These are phyloP conservation scores for Pascua sp. DNA, from an alignment of 1,284 basidiomycete genomes.

Conservation along the genomic window DNA sequence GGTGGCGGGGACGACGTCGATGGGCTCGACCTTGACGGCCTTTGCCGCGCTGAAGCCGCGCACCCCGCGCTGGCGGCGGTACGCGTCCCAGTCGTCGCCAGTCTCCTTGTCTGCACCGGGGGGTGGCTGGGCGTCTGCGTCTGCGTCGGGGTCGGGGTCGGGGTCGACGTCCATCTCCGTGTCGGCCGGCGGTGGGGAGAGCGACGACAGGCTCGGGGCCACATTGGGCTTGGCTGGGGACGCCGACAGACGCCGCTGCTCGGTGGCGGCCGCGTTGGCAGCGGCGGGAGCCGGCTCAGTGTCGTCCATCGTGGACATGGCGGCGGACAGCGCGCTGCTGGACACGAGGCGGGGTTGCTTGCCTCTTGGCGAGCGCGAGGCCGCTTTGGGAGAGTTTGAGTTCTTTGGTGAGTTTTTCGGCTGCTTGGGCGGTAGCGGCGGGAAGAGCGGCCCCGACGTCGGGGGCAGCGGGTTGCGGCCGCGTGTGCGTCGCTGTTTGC, in stretches of 20 bases:
- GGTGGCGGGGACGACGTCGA: conserved; percentile 31
- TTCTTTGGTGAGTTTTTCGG: conserved; percentile 36
- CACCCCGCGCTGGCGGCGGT: conserved; percentile 28
- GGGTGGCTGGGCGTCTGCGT: conserved; percentile 16
- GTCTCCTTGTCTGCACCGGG: conserved; percentile 1
- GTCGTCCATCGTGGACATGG: conserved; percentile 18
- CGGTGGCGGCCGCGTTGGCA: neutral
- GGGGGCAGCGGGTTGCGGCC: conserved; percentile 44
- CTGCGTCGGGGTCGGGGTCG: conserved; percentile 35
- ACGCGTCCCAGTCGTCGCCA: conserved; percentile 32
- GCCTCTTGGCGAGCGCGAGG: conserved; percentile 18
- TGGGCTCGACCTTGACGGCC: conserved; percentile 32
- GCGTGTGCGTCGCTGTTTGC: conserved; percentile 34
- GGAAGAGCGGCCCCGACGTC: conserved; percentile 43
- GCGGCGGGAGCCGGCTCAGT: conserved; percentile 11
- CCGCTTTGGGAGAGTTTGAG: conserved; percentile 28
- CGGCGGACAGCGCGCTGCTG: conserved; percentile 21
- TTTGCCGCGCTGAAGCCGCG: conserved; percentile 25
- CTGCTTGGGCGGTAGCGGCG: conserved; percentile 46
- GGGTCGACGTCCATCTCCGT: conserved; percentile 17
- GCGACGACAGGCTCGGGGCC: conserved; percentile 16
- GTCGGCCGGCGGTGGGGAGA: conserved; percentile 39
- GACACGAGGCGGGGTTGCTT: conserved; percentile 10
- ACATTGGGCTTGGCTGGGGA: conserved; percentile 19
- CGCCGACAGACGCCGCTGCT: neutral